A percentile compares a stretch with the other conserved stretches of the same genome.
phyloP scores from a whole-genome alignment of 129 eudicot genomes.

The Chrysanthemum makinoi region DNA sequence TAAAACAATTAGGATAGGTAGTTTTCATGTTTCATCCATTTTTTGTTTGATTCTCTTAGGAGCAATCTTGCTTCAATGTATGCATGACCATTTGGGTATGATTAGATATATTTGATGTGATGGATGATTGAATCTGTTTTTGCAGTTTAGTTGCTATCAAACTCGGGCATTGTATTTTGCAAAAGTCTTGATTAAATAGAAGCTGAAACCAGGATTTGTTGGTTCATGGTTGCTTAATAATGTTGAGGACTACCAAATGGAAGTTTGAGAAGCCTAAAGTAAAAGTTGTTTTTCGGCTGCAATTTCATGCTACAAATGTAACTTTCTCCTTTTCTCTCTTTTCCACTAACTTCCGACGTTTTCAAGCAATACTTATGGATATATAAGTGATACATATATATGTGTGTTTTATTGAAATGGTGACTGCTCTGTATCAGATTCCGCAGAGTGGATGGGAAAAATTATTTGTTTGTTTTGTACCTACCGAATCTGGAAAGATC shows the following conservation, averaged over 20 bases:
- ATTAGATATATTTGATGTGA: background rate
- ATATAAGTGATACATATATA: background rate
- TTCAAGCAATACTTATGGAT: too few relatives aligned
- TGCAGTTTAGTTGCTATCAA: background rate
- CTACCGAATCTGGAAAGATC: constrained; percentile 82
- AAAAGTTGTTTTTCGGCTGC: constrained; percentile 96
- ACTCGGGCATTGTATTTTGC: constrained; percentile 1
- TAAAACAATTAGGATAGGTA: too few relatives aligned
- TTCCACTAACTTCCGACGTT: background rate
- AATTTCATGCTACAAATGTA: constrained; percentile 97
- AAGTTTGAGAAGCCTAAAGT: constrained; percentile 94
- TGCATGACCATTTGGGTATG: too few relatives aligned
- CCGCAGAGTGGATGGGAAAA: constrained; percentile 97
- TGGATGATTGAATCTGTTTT: background rate
- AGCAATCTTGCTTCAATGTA: too few relatives aligned
- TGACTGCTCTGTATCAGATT: constrained; percentile 47
- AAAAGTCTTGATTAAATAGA: constrained; percentile 16
- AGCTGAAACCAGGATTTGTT: constrained; percentile 18
- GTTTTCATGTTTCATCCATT: too few relatives aligned
- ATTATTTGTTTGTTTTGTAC: constrained; percentile 71
- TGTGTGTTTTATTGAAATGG: constrained; percentile 7
- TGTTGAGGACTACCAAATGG: constrained; percentile 91
- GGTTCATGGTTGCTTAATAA: constrained; percentile 42
- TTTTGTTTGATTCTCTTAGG: too few relatives aligned
- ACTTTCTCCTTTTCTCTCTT: background rate